Base-by-base conservation (phyloP, 257 asterid species). In the Nyctanthes arbortristis region DNA sequence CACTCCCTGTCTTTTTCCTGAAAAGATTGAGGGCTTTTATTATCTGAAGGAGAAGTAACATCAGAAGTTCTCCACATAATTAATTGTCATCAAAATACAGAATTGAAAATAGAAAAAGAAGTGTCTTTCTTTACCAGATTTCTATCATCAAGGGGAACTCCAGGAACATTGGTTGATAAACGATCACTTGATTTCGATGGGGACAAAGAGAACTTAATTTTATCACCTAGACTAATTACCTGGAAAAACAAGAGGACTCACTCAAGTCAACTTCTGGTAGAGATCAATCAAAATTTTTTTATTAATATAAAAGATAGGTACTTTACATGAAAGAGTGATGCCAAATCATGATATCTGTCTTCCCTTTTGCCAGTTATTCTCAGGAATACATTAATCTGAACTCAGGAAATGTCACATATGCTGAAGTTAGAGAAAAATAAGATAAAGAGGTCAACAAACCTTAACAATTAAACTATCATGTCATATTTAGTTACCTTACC, bases 171-270 rank as follows among this genome's bases (percentile, higher is more conserved):
- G 67, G 97, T 83, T 4, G n/a, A 79, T 79, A 93, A 78, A 34
- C 90, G 79, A 76, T 93, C 99, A 47, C 75, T 86, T 7, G 96
- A 80, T 67, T 89, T 89, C 13, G 99, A 84, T 35, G 95, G 93
- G 63, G 97, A 83, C 68, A 91, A 70, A 7, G 97, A 93, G 74
- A 93, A 91, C 78, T 93, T 89, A 75, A 93, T 80, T 71, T 79
- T 86, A 79, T 91, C 99, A 69, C 97, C 97, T 29, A 93, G 81
- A 78, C 99, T 91, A 71, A 93, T 89, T 40, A 93, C 97, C 99
- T 93, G 84, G 54, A 77, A 20, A 65, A 71, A 43, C 63, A 79
- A 65, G 69, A 66, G 34, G 78, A 61, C 47, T 71, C 57, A 31
- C 45, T 61, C 65, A 71, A 45, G 54, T 57, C 35, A 78, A 22